phyloP scores from a whole-genome alignment of 2,329 filamentous ascomycete genomes.

The Nothomitra cinnamomea region DNA sequence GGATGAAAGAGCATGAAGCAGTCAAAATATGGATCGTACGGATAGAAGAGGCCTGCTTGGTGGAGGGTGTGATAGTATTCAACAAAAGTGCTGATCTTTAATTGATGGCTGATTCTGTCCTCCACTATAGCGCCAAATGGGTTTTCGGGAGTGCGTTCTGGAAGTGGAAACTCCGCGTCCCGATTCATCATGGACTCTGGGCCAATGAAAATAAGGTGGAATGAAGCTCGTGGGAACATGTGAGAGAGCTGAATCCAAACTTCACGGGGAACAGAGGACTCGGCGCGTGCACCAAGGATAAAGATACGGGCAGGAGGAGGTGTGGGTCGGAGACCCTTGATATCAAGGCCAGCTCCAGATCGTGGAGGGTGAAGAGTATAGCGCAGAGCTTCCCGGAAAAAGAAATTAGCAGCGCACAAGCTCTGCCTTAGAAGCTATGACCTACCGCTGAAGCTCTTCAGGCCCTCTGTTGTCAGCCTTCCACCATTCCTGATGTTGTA shows the following conservation, averaged over 20 bases:
- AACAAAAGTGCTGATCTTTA: constrained; percentile 96
- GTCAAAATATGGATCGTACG: constrained; percentile 97
- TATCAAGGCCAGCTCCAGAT: constrained; percentile 52
- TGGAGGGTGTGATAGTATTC: constrained; percentile 98
- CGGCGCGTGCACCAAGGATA: constrained; percentile 85
- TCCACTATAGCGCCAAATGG: constrained; percentile 91
- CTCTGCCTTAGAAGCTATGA: constrained; percentile 11
- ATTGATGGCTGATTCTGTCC: constrained; percentile 67
- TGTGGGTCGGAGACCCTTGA: constrained; percentile 66
- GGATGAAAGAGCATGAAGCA: constrained; percentile 96
- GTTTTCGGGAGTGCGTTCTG: constrained; percentile 66
- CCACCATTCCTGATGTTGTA: constrained; percentile 64
- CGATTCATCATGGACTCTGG: constrained; percentile 93
- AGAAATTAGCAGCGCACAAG: constrained; percentile 9
- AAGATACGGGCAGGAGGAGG: constrained; percentile 85
- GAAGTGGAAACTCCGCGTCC: constrained; percentile 81
- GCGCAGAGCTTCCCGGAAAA: constrained; percentile 47
- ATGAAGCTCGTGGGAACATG: constrained; percentile 78
- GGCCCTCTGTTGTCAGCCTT: constrained; percentile 66
- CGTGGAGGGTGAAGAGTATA: constrained; percentile 85
- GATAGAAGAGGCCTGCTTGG: constrained; percentile 74
- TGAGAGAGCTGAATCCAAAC: constrained; percentile 91
- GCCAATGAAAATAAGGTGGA: constrained; percentile 88
- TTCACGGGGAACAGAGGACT: constrained; percentile 85
- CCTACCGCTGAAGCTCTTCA: constrained; percentile 86